Evolutionary conservation across 73 alveolate species (phyloP).

Genomic region (Paraurostyla sp.): DNA sequence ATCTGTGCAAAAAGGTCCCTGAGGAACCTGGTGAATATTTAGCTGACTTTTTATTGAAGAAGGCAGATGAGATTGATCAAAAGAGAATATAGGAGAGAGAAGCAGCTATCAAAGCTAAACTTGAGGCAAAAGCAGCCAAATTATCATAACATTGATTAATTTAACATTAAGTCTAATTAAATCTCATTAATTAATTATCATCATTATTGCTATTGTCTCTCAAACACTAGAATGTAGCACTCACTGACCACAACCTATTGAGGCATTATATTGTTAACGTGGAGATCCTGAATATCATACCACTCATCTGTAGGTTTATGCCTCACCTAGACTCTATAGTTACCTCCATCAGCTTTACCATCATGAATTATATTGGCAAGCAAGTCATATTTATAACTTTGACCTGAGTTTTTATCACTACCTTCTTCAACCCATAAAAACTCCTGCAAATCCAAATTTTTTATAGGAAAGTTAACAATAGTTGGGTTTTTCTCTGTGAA

Average conservation of each 20-base stretch:
- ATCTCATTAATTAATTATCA: background rate
- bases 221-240: constrained; percentile 85
- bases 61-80: constrained; percentile 69
- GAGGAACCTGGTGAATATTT: constrained; percentile 90
- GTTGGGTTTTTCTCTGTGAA: constrained; percentile 98
- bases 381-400: constrained; percentile 81
- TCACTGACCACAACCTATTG: constrained; percentile 93
- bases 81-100: constrained; percentile 51
- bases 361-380: constrained; percentile 97
- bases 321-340: constrained; percentile 93
- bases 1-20: constrained; percentile 89
- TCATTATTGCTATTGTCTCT: constrained; percentile 14
- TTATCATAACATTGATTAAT: background rate
- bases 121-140: constrained; percentile 40
- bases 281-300: constrained; percentile 95
- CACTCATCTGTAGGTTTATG: constrained; percentile 91
- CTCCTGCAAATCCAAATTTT: constrained; percentile 79
- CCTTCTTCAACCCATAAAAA: constrained; percentile 47
- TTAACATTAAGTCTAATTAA: background rate
- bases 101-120: background rate
- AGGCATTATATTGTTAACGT: constrained; percentile 92
- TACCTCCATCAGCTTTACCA: constrained; percentile 97
- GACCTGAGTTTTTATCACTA: constrained; percentile 58
- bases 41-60: constrained; percentile 78
- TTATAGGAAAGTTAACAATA: constrained; percentile 97